Conservation (phyloP, 2,329 filamentous ascomycete genomes). For the Arthroderma sp. region DNA sequence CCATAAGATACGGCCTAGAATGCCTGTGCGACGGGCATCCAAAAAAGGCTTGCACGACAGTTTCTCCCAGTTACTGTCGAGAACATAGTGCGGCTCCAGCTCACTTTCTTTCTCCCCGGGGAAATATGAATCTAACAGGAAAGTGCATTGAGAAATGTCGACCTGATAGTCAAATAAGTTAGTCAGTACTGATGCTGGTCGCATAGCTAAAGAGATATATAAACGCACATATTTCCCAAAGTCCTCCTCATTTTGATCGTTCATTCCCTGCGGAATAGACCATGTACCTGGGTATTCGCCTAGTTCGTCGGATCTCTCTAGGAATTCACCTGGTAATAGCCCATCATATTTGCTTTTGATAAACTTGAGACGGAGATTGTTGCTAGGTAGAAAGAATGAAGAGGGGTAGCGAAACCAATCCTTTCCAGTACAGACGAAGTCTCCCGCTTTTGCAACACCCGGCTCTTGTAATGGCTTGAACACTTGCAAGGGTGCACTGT, state of each 20-base stretch:
- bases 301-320: constrained; percentile 54
- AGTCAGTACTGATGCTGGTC: constrained; percentile 9
- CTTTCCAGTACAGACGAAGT: constrained; percentile 78
- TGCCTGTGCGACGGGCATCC: constrained; percentile 59
- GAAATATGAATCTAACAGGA: constrained; percentile 78
- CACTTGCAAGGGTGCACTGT: constrained; percentile 64
- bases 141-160: constrained; percentile 61
- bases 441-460: constrained; percentile 45
- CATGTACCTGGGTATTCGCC: constrained; percentile 75
- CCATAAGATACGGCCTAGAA: constrained; percentile 68
- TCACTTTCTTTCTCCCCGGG: constrained; percentile 45
- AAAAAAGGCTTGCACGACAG: constrained; percentile 67
- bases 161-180: constrained; percentile 29
- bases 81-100: constrained; percentile 67
- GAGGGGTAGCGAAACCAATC: constrained; percentile 98
- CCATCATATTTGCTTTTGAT: constrained; percentile 82
- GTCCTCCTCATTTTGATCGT: constrained; percentile 82
- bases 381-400: constrained; percentile 76
- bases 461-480: constrained; percentile 35
- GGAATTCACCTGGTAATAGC: constrained; percentile 80
- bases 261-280: constrained; percentile 71
- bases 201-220: not conserved
- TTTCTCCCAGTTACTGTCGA: constrained; percentile 64
- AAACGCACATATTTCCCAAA: constrained; percentile 59
- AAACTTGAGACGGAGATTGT: constrained; percentile 75